Evolutionary conservation across 2,329 filamentous ascomycete genomes (phyloP).

Genomic region (Dothistroma pini): DNA sequence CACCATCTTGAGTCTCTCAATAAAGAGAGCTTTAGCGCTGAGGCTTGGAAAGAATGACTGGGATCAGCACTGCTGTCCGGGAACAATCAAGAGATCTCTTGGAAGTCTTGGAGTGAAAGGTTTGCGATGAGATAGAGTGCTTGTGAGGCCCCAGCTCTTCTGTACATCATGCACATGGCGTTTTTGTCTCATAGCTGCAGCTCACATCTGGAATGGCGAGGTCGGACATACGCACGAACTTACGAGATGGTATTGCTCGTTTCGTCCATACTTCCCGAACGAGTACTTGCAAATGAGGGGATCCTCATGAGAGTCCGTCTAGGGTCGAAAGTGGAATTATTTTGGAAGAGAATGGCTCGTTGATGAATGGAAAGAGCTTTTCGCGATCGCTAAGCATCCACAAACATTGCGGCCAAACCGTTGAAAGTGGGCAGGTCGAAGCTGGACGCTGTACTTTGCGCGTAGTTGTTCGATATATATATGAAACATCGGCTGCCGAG

Average conservation of each 20-base stretch:
- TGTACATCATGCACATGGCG: slow-evolving; percentile 12
- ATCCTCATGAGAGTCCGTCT: background rate
- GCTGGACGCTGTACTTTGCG: background rate
- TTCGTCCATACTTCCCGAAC: slow-evolving; percentile 4
- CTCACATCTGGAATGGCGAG: background rate
- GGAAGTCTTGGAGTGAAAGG: slow-evolving; percentile 10
- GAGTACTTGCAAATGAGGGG: background rate
- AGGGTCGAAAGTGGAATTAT: no score
- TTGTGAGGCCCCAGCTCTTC: slow-evolving; percentile 14
- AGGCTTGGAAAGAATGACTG: slow-evolving; percentile 13
- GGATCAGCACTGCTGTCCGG: slow-evolving; percentile 18
- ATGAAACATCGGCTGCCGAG: slow-evolving; percentile 1
- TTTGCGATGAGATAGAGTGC: slow-evolving; percentile 7
- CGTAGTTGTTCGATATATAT: background rate
- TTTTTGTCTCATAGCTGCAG: background rate
- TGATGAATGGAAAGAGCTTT: background rate
- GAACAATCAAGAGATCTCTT: slow-evolving; percentile 10
- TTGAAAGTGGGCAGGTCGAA: background rate
- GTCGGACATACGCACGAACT: background rate
- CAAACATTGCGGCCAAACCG: background rate
- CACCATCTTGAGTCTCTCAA: slow-evolving; percentile 15
- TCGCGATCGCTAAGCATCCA: background rate
- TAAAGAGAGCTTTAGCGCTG: slow-evolving; percentile 13
- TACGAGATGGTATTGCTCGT: background rate
- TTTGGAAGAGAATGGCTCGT: background rate